Conservation (phyloP, 2,329 filamentous ascomycete species). For the Colletotrichum cordylinicola region DNA sequence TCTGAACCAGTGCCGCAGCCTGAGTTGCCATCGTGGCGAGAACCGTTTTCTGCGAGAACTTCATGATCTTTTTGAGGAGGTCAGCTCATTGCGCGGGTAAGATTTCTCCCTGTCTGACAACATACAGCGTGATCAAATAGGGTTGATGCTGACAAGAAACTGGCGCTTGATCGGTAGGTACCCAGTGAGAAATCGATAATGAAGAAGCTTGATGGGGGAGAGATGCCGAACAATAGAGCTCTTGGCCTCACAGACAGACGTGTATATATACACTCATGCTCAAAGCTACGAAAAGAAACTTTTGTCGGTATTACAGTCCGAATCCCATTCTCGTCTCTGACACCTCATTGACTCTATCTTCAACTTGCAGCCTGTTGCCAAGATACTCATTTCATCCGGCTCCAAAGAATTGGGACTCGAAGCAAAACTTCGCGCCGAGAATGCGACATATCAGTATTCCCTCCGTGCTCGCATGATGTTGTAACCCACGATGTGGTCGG, state of each 20-base stretch:
- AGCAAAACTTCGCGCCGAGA: not conserved
- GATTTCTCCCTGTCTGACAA: not conserved
- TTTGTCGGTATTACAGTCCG: not conserved
- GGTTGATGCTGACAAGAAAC: not conserved
- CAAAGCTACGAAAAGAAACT: not conserved
- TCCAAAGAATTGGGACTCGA: not conserved
- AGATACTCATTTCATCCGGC: not conserved
- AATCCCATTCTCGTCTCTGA: rapidly evolving
- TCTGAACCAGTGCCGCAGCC: slow-evolving; percentile 9
- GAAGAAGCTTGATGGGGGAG: not conserved
- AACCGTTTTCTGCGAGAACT: not conserved
- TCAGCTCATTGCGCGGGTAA: rapidly evolving
- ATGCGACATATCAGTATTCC: not conserved
- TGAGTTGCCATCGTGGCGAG: slow-evolving; percentile 10
- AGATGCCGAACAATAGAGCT: not conserved
- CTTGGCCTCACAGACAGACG: not conserved
- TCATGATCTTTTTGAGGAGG: slow-evolving; percentile 3
- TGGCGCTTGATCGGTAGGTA: not conserved
- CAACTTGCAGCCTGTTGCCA: not conserved
- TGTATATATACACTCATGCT: not conserved
- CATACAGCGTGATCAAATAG: not conserved
- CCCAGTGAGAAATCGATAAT: not conserved
- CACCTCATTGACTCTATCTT: not conserved
- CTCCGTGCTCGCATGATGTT: not conserved
- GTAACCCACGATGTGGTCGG: not conserved